These are phyloP conservation scores for Starmera stellimalicola DNA, from an alignment of 1,139 yeast genomes.

Conservation along the genomic window DNA sequence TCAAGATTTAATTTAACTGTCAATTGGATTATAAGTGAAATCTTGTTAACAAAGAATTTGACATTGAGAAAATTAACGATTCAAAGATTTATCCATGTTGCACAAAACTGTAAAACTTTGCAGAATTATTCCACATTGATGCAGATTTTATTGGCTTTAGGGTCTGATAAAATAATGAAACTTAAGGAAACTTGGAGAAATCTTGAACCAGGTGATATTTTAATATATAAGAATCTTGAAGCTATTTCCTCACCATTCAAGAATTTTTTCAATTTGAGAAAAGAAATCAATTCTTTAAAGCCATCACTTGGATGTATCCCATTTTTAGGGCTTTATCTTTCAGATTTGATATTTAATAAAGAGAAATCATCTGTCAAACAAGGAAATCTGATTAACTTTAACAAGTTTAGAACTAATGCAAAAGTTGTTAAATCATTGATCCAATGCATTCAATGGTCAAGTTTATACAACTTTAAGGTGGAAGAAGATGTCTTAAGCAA, in stretches of 20 bases:
- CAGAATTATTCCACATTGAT: constrained; percentile 83
- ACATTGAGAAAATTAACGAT: constrained; percentile 57
- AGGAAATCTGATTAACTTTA: constrained; percentile 56
- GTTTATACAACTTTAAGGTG: constrained; percentile 41
- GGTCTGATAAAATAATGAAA: constrained; percentile 56
- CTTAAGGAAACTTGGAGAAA: constrained; percentile 69
- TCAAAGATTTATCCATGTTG: constrained; percentile 77
- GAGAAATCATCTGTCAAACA: constrained; percentile 38
- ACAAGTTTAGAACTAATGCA: constrained; percentile 70
- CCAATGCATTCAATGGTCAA: constrained; percentile 81
- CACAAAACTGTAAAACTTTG: constrained; percentile 56
- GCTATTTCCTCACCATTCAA: constrained; percentile 53
- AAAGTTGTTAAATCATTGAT: constrained; percentile 70
- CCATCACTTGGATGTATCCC: constrained; percentile 83
- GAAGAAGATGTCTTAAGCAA: constrained; percentile 64
- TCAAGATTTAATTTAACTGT: constrained; percentile 83
- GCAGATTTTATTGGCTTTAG: constrained; percentile 78
- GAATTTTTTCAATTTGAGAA: constrained; percentile 58
- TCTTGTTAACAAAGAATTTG: constrained; percentile 54
- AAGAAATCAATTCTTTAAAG: constrained; percentile 48
- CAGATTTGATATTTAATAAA: constrained; percentile 75
- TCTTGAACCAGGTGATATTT: constrained; percentile 43
- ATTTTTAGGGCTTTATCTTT: constrained; percentile 75
- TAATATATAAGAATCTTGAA: constrained; percentile 58
- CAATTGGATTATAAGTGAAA: constrained; percentile 88